These are phyloP conservation scores for Phytophthora kernoviae DNA, from an alignment of 352 stramenopile species.

Conservation along the genomic window DNA sequence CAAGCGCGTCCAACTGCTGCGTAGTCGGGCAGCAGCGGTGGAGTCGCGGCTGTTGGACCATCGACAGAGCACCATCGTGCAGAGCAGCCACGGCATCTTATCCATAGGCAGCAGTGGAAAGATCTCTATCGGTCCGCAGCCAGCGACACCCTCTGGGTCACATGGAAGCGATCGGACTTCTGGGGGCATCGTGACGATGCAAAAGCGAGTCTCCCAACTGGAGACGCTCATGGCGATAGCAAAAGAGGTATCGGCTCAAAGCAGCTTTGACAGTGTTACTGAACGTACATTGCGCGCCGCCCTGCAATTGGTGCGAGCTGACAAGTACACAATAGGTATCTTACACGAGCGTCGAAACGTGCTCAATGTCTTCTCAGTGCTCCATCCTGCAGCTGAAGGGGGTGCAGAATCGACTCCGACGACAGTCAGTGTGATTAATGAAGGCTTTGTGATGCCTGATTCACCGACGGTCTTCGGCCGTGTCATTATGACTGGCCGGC, in stretches of 20 bases:
- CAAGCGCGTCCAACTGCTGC: constrained; percentile 42
- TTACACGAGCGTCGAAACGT: constrained; percentile 65
- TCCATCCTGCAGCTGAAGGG: not conserved
- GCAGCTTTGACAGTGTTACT: constrained; percentile 63
- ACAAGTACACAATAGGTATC: constrained; percentile 71
- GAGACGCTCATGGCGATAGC: constrained; percentile 62
- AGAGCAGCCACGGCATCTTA: not conserved
- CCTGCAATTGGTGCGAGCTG: constrained; percentile 57
- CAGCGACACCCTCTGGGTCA: not conserved
- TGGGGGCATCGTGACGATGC: constrained; percentile 36
- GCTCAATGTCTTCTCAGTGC: constrained; percentile 57
- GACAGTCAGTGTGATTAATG: constrained; percentile 40
- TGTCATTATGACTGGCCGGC: constrained; percentile 68
- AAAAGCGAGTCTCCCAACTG: constrained; percentile 57
- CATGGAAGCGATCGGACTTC: constrained; percentile 7
- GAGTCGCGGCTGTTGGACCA: constrained; percentile 56
- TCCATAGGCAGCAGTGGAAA: constrained; percentile 5
- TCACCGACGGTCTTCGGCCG: constrained; percentile 67
- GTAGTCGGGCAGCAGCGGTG: constrained; percentile 41
- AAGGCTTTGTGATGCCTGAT: constrained; percentile 62
- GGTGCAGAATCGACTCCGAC: constrained; percentile 14
- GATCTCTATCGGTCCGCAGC: not conserved
- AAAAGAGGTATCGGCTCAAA: constrained; percentile 65
- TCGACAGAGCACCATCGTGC: constrained; percentile 37
- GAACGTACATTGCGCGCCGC: constrained; percentile 52